Evolutionary conservation across 495 filamentous ascomycete genomes (phyloP).

Genomic region (Penicillium flavigenum): DNA sequence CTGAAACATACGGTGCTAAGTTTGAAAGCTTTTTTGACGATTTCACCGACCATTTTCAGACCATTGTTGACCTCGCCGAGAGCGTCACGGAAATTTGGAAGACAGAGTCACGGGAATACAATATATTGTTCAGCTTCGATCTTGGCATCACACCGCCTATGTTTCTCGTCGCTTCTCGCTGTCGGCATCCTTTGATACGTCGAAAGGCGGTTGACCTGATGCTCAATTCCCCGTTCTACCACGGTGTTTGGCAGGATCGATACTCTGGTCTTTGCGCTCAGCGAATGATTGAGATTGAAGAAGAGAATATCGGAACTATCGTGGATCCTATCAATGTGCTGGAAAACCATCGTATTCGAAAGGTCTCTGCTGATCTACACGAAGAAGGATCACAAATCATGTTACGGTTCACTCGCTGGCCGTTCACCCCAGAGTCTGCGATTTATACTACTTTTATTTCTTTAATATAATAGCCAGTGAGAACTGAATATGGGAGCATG

Average conservation of each 20-base stretch:
- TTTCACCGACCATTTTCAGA: neutral
- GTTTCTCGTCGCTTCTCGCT: slow-evolving; percentile 12
- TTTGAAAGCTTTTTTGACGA: slow-evolving; percentile 3
- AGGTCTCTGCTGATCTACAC: no score
- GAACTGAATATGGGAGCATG: no score
- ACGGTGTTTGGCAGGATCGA: slow-evolving; percentile 11
- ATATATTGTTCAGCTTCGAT: slow-evolving; percentile 10
- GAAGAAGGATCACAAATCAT: no score
- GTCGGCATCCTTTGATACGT: slow-evolving; percentile 2
- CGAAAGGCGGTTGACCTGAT: slow-evolving; percentile 5
- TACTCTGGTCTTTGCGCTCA: slow-evolving; percentile 13
- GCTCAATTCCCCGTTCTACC: slow-evolving; percentile 3
- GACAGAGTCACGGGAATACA: neutral
- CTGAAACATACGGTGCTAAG: neutral
- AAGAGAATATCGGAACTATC: neutral
- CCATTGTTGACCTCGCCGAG: neutral
- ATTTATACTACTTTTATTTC: no score
- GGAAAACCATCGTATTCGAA: no score
- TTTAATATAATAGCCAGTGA: no score
- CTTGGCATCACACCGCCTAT: slow-evolving; percentile 11
- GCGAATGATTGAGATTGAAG: slow-evolving; percentile 12
- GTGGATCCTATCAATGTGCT: no score
- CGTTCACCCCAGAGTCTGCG: no score
- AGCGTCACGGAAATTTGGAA: neutral
- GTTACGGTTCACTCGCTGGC: no score